Base-by-base conservation (phyloP, 805 yeast species). In the Yarrowia osloensis region DNA sequence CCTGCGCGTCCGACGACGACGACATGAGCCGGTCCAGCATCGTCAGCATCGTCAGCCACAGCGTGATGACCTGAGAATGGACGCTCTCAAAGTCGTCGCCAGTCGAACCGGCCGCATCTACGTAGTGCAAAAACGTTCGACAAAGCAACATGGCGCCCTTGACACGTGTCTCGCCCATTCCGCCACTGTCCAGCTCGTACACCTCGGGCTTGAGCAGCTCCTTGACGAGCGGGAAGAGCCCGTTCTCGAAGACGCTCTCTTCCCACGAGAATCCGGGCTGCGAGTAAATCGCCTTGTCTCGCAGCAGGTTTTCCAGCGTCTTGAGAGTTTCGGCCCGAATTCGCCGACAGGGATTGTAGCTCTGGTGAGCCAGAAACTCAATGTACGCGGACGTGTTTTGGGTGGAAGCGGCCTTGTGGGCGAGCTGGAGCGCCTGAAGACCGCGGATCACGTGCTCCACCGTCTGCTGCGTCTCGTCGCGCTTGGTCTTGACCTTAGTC, bases 341-440 rank as follows among this genome's bases (percentile, higher is more conserved):
- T 73, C 90, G 92, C 29, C 90, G 80, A 74, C 96, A 90, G 21
- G 97, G 97, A 73, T 92, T 92, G 74, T 89, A 83, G 74, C 97
- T 90, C 75, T 93, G 97, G 73, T 89, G 94, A 0, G 95, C 91
- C 66, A 92, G 80, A 0, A 96, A 96, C 74, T 91, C 94, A 31
- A 89, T 81, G 69, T 90, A 79, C 1, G 96, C 88, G 70, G 66
- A 4, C 4, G 54, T 44, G 54, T 61, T 8, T 6, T 26, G 62
- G 1, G 37, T 28, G 15, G 49, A 26, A 0, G 63, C 47, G 9
- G 54, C 44, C 54, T 59, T 42, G 40, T 44, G 66, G 12, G 54
- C 54, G 4, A 61, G 42, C 11, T 22, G 33, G 12, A 61, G 54
- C 7, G 66, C 66, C 66, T 44, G 7, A 8, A 61, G 66, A 31